Percentiles rank a stretch among this genome's conserved stretches.
Evolutionary conservation across 2,329 filamentous ascomycete genomes (phyloP).

Genomic region (Dryadomyces sulphureus): DNA sequence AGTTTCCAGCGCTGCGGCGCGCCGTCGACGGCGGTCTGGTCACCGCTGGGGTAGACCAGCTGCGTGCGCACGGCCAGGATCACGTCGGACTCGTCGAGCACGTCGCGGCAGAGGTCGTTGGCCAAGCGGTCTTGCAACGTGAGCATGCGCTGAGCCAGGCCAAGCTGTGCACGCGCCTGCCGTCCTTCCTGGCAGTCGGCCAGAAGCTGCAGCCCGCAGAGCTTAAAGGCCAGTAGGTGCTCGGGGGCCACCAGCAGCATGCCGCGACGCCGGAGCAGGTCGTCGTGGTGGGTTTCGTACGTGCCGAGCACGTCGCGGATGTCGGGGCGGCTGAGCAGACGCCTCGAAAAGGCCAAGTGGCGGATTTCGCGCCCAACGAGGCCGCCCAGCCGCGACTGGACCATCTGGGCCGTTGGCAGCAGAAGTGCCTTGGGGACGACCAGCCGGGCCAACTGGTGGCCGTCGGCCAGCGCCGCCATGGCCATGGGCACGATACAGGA

Average conservation of each 20-base stretch:
- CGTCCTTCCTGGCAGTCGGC: slow-evolving; percentile 28
- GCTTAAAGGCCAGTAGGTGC: slow-evolving; percentile 48
- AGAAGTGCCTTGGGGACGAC: slow-evolving; percentile 41
- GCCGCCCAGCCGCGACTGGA: slow-evolving; percentile 39
- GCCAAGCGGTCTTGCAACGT: slow-evolving; percentile 34
- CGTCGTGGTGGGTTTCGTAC: slow-evolving; percentile 17
- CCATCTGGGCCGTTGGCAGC: slow-evolving; percentile 39
- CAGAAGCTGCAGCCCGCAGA: slow-evolving; percentile 44
- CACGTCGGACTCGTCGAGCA: slow-evolving; percentile 50
- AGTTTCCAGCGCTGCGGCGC: slow-evolving; percentile 36
- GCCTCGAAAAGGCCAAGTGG: slow-evolving; percentile 44
- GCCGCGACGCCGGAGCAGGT: slow-evolving; percentile 28
- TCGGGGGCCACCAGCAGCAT: slow-evolving; percentile 48
- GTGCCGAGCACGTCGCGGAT: slow-evolving; percentile 21
- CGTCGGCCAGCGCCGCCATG: slow-evolving; percentile 28
- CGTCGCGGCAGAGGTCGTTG: slow-evolving; percentile 32
- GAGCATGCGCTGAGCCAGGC: slow-evolving; percentile 25
- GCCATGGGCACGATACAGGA: slow-evolving; percentile 41
- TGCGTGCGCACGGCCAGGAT: slow-evolving; percentile 38
- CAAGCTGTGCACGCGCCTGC: no score
- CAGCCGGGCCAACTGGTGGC: slow-evolving; percentile 31
- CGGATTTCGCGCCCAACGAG: slow-evolving; percentile 36
- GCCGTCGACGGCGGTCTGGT: slow-evolving; percentile 32
- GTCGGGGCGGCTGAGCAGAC: slow-evolving; percentile 20
- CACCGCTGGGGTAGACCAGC: slow-evolving; percentile 40